Evolutionary conservation across 306 rosid species (phyloP).

Genomic region (Clitoria ternatea): DNA sequence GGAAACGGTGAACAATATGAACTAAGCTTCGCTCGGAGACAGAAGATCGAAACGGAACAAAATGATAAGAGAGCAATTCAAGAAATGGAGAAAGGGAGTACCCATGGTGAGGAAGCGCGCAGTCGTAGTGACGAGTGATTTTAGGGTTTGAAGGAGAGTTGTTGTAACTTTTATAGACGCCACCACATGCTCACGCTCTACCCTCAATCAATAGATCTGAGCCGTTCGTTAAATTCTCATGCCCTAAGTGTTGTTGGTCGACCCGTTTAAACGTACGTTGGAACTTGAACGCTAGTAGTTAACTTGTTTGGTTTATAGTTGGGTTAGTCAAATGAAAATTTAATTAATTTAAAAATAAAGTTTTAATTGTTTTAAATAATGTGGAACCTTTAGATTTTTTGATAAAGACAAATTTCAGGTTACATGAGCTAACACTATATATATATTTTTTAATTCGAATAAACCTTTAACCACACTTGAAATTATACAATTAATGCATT

Average conservation of each 20-base stretch:
- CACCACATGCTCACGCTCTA: neutral
- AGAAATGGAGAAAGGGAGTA: neutral
- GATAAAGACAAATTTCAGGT: too few relatives aligned
- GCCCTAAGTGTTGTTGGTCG: neutral
- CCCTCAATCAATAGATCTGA: neutral
- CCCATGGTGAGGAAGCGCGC: constrained; percentile 24
- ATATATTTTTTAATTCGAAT: too few relatives aligned
- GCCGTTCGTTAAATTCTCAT: neutral
- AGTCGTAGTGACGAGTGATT: neutral
- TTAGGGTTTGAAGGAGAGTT: constrained; percentile 15
- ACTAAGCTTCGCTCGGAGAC: neutral
- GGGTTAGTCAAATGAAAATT: too few relatives aligned
- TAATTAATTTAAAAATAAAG: too few relatives aligned
- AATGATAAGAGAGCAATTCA: neutral
- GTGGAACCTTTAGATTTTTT: too few relatives aligned
- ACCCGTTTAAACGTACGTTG: neutral
- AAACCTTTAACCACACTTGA: too few relatives aligned
- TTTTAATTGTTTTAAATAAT: too few relatives aligned
- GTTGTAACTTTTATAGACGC: neutral
- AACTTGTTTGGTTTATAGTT: too few relatives aligned
- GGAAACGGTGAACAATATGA: neutral
- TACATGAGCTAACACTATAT: too few relatives aligned
- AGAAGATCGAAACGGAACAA: neutral
- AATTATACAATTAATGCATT: too few relatives aligned
- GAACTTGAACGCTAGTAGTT: too few relatives aligned